phyloP scores from a whole-genome alignment of 176 grass and related monocot species.

The Carex pumila region DNA sequence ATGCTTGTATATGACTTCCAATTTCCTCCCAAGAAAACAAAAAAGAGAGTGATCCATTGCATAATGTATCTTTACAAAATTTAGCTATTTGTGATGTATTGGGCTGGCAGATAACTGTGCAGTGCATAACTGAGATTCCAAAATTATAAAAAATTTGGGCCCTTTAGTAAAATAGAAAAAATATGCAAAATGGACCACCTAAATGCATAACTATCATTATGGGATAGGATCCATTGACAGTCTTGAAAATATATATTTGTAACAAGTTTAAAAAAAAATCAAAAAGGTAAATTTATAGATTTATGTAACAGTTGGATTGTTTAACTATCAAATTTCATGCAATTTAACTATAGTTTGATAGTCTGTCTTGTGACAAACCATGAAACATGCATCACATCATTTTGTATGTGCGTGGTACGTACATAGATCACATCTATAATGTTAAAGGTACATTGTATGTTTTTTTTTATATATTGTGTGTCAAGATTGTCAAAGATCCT shows the following conservation, averaged over 20 bases:
- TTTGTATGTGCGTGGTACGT: too few species aligned
- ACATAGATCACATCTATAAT: background rate
- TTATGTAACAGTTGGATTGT: background rate
- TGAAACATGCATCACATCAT: background rate
- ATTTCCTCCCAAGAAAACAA: background rate
- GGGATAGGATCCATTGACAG: background rate
- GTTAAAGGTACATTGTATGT: background rate
- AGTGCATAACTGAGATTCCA: background rate
- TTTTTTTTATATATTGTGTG: background rate
- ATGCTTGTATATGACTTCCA: background rate
- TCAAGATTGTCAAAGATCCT: background rate
- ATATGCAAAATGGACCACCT: background rate
- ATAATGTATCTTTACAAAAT: background rate
- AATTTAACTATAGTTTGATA: background rate
- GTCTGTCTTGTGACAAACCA: background rate
- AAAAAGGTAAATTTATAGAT: background rate
- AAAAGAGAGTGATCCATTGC: background rate
- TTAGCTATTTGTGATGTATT: slow-evolving; percentile 14
- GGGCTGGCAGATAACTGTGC: background rate
- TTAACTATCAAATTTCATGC: background rate
- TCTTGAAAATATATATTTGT: background rate
- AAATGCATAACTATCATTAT: background rate
- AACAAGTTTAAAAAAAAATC: background rate
- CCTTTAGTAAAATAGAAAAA: background rate
- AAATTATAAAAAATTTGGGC: background rate